A percentile compares a stretch with the other conserved stretches of the same genome.
Evolutionary conservation across 2,329 filamentous ascomycete genomes (phyloP).

Genomic region (Penicillium sumatraense): DNA sequence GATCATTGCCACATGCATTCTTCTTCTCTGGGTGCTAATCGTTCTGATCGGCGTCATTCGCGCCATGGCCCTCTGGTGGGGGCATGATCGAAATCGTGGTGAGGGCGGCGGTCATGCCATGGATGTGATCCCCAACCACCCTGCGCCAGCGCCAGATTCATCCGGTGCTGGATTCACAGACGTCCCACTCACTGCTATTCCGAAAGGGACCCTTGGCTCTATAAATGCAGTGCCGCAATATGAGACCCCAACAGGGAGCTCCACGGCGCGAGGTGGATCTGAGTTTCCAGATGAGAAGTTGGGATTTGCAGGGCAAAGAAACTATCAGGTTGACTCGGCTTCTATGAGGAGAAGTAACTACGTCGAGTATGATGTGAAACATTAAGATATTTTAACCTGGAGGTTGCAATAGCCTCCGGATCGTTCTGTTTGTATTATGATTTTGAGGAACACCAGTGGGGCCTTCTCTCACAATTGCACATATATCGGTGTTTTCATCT

Average conservation of each 20-base stretch:
- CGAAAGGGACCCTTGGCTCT: constrained; percentile 20
- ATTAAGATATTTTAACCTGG: constrained; percentile 13
- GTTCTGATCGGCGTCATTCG: constrained; percentile 74
- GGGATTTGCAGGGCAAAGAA: constrained; percentile 47
- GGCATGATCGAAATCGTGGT: constrained; percentile 62
- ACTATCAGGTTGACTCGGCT: constrained; percentile 33
- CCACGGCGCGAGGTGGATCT: constrained; percentile 4
- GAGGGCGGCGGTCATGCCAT: constrained; percentile 58
- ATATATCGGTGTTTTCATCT: neutral
- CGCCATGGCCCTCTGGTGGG: constrained; percentile 64
- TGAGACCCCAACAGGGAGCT: constrained; percentile 21
- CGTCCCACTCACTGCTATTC: constrained; percentile 41
- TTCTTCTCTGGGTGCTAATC: constrained; percentile 78
- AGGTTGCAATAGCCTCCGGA: neutral
- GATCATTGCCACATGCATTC: constrained; percentile 74
- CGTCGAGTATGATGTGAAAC: constrained; percentile 43
- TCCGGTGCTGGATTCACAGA: constrained; percentile 37
- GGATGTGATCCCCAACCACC: constrained; percentile 14
- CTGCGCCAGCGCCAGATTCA: constrained; percentile 16
- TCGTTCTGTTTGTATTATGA: neutral
- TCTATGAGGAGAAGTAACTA: constrained; percentile 40
- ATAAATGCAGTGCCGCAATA: constrained; percentile 32
- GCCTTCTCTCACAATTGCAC: neutral
- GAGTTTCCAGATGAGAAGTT: constrained; percentile 47
- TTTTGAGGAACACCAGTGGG: neutral